Evolutionary conservation across 371 early-diverging fungal species (phyloP).

Genomic region (Dinochytrium kinnereticum): DNA sequence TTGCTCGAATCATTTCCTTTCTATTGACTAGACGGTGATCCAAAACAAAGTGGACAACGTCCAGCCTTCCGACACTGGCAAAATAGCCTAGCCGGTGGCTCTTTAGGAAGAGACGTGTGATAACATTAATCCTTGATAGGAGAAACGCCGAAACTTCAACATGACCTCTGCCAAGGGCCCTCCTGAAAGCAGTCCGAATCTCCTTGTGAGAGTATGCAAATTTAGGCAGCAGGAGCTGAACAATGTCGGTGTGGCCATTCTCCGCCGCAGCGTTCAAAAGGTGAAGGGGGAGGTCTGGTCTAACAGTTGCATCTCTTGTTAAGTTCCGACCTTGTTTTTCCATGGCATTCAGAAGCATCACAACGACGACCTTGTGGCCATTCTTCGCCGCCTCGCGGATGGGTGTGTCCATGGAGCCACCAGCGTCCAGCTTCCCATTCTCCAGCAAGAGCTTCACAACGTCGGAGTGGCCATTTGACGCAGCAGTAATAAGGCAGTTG

Average conservation of each 20-base stretch:
- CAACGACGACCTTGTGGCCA: neutral
- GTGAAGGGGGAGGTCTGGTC: neutral
- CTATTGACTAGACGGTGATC: neutral
- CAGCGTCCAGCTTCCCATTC: neutral
- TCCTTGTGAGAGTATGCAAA: neutral
- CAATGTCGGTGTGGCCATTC: conserved; percentile 23
- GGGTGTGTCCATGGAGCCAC: neutral
- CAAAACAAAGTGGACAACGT: conserved; percentile 1
- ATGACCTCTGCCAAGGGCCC: neutral
- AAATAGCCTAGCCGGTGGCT: conserved; percentile 1
- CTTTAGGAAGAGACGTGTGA: neutral
- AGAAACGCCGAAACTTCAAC: neutral
- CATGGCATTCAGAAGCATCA: neutral
- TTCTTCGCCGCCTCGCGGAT: neutral
- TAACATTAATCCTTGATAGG: neutral
- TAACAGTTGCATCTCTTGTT: neutral
- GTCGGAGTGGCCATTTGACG: neutral
- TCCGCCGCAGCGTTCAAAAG: conserved; percentile 12
- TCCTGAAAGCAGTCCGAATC: neutral
- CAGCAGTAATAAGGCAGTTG: neutral
- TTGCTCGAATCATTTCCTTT: neutral
- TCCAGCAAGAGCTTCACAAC: neutral
- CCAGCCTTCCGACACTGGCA: neutral
- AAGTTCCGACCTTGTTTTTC: neutral
- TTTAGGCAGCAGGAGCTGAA: neutral